Evolutionary conservation across 1,284 basidiomycete genomes (phyloP).

Genomic region (Ustilago sp.): DNA sequence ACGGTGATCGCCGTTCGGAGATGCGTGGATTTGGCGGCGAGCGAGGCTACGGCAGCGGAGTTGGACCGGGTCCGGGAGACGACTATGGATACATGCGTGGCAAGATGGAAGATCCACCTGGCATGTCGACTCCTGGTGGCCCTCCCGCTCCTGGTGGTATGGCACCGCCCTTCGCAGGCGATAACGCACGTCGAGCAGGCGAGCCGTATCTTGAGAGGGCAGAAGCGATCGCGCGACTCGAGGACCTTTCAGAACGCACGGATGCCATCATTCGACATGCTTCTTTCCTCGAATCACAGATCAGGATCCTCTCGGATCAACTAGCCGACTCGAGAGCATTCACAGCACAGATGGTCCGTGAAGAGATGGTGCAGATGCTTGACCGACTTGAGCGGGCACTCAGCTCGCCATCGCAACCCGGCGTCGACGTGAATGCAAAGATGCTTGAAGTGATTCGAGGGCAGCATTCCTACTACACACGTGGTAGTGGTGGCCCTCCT

Average conservation of each 20-base stretch:
- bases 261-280: constrained; percentile 65
- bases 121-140: constrained; percentile 5
- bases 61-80: constrained; percentile 15
- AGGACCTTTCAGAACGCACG: constrained; percentile 63
- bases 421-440: constrained; percentile 25
- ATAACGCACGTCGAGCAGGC: constrained; percentile 13
- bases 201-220: constrained; percentile 27
- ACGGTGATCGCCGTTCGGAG: constrained; percentile 27
- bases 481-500: constrained; percentile 11
- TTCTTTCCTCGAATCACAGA: constrained; percentile 59
- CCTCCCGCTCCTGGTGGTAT: constrained; percentile 12
- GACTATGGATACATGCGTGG: constrained; percentile 40
- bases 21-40: constrained; percentile 29
- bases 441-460: constrained; percentile 30
- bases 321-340: constrained; percentile 43
- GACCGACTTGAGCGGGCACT: constrained; percentile 37
- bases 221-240: constrained; percentile 46
- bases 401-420: constrained; percentile 19
- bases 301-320: constrained; percentile 57
- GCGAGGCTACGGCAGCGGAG: constrained; percentile 13
- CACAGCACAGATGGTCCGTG: constrained; percentile 31
- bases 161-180: constrained; percentile 16
- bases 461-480: constrained; percentile 37
- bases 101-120: constrained; percentile 27
- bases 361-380: constrained; percentile 42